A percentile compares a stretch with the other conserved stretches of the same genome.
phyloP scores from a whole-genome alignment of 768 basidiomycete genomes.

The Steccherinum ochraceum region DNA sequence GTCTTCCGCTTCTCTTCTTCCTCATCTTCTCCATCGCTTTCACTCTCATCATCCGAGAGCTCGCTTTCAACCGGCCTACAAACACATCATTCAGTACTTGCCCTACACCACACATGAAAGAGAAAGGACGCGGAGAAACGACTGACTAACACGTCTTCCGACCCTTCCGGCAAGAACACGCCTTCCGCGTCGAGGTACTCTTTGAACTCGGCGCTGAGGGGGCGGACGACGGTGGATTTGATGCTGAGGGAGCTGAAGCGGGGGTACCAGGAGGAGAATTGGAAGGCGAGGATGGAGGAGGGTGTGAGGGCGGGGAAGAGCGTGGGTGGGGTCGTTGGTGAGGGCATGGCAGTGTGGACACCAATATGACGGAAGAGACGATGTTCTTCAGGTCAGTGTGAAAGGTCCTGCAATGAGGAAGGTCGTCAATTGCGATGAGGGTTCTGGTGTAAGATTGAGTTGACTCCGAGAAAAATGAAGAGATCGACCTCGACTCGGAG shows the following conservation, averaged over 20 bases:
- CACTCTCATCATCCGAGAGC: slow-evolving; percentile 48
- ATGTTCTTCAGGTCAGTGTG: too few species aligned
- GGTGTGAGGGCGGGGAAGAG: slow-evolving; percentile 49
- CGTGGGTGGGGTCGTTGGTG: slow-evolving; percentile 16
- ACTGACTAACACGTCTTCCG: slow-evolving; percentile 62
- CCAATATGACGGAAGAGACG: too few species aligned
- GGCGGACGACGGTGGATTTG: slow-evolving; percentile 69
- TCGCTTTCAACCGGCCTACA: slow-evolving; percentile 47
- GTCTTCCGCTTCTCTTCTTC: slow-evolving; percentile 29
- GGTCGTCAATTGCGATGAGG: too few species aligned
- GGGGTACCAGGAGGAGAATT: slow-evolving; percentile 85
- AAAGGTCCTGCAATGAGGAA: too few species aligned
- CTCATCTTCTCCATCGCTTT: slow-evolving; percentile 35
- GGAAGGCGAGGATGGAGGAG: slow-evolving; percentile 60
- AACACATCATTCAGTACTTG: slow-evolving; percentile 1
- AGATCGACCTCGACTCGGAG: too few species aligned
- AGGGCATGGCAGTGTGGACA: too few species aligned
- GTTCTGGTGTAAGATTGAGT: too few species aligned
- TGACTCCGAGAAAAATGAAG: too few species aligned
- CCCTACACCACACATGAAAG: neutral
- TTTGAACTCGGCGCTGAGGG: slow-evolving; percentile 55
- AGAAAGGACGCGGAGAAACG: too few species aligned
- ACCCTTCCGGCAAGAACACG: slow-evolving; percentile 77
- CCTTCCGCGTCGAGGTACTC: slow-evolving; percentile 79
- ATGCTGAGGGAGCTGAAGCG: slow-evolving; percentile 55